Conservation (phyloP, 1,139 yeast genomes). For the Sugiyamaella grinbergsii region DNA sequence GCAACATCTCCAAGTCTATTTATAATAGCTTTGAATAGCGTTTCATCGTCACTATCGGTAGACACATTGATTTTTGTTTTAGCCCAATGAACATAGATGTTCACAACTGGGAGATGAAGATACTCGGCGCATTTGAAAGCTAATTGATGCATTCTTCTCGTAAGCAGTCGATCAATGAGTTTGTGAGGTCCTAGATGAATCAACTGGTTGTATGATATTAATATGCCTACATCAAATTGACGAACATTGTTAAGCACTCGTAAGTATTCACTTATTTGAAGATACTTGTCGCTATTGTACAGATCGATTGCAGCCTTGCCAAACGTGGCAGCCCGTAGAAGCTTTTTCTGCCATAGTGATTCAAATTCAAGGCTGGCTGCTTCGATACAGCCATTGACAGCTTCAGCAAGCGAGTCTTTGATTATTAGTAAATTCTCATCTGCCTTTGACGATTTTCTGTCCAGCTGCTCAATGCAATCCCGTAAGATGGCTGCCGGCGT, state of each 20-base stretch:
- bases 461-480: slow-evolving; percentile 77
- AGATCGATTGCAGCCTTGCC: slow-evolving; percentile 70
- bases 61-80: slow-evolving; percentile 64
- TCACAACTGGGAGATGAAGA: slow-evolving; percentile 55
- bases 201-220: slow-evolving; percentile 60
- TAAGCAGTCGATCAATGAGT: slow-evolving; percentile 59
- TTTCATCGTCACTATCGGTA: slow-evolving; percentile 57
- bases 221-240: slow-evolving; percentile 63
- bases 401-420: slow-evolving; percentile 52
- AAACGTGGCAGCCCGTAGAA: slow-evolving; percentile 79
- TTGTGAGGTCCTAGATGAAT: slow-evolving; percentile 46
- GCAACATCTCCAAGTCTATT: slow-evolving; percentile 47
- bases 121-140: slow-evolving; percentile 63
- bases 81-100: slow-evolving; percentile 80
- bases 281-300: slow-evolving; percentile 62
- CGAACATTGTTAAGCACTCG: slow-evolving; percentile 73
- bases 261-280: slow-evolving; percentile 59
- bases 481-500: slow-evolving; percentile 79
- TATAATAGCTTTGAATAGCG: slow-evolving; percentile 55
- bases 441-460: slow-evolving; percentile 75
- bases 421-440: slow-evolving; percentile 73
- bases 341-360: slow-evolving; percentile 73
- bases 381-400: slow-evolving; percentile 69
- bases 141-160: slow-evolving; percentile 62
- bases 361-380: slow-evolving; percentile 82